Base-by-base conservation (phyloP, 768 basidiomycete genomes). In the Phylloporus sp. region DNA sequence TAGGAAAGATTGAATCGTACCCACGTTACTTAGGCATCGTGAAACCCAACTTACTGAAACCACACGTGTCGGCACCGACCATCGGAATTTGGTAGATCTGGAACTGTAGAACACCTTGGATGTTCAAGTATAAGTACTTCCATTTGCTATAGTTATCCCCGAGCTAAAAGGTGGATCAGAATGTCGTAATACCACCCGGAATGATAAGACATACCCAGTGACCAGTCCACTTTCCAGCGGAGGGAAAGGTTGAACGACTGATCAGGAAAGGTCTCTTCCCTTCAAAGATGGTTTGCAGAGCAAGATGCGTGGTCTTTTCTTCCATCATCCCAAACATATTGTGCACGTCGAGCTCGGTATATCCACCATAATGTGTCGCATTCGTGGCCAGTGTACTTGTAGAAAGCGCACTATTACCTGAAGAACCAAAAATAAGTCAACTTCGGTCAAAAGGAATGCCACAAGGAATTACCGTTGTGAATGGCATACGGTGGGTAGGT, bases 1-100 rank as follows among this genome's bases (percentile, higher is more conserved):
- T 65, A 43, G 31, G 6, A 31, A n/a, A n/a, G 15, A 18, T 54
- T 47, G 10, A 6, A 39, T 52, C 50, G 45, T 29, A 51, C 31
- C 35, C 3, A 2, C 18, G 28, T 13, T 10, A 1, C 23, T 28
- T n/a, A 8, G 4, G 13, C 16, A 2, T 20, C 2, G 3, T 6
- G 1, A 20, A 50, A 32, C 3, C 27, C 13, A n/a, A 58, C 64
- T 35, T 27, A 69, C 67, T 57, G 55, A 69, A 65, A 3, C 69
- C 69, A 49, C 67, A 70, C 7, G 85, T 82, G 60, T 92, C 89
- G 3, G 88, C 85, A 18, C 89, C 90, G 16, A 91, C 88, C 72
- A 91, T 85, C 0, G 89, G 89, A 53, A 89, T 85, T 58, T 86
- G 84, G 77, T 85, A 91, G 13, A 91, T 70, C 67, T 90, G 86